Evolutionary conservation across 2,329 filamentous ascomycete genomes (phyloP).

Genomic region (Stachybotrys elegans): DNA sequence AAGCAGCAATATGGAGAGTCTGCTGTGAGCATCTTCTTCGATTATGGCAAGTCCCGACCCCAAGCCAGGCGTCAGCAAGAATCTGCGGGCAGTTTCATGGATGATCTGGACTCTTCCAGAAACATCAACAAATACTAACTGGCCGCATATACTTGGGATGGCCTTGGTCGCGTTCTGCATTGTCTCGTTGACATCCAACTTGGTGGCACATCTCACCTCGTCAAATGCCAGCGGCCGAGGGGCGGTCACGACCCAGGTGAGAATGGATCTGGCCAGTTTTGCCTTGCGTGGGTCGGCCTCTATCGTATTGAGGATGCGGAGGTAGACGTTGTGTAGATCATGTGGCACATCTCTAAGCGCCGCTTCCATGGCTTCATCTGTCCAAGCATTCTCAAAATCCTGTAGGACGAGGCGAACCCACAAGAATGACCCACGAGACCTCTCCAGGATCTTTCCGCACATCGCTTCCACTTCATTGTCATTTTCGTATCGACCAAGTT

Average conservation of each 20-base stretch:
- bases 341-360: neutral
- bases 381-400: neutral
- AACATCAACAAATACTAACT: neutral
- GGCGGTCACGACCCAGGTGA: neutral
- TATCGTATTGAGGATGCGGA: neutral
- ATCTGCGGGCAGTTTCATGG: neutral
- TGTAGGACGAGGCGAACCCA: slow-evolving; percentile 1
- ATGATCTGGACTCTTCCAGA: neutral
- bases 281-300: neutral
- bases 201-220: neutral
- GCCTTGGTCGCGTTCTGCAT: neutral
- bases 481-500: neutral
- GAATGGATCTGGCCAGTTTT: neutral
- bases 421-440: neutral
- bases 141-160: neutral
- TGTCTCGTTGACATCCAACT: neutral
- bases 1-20: neutral
- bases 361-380: neutral
- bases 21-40: neutral
- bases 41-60: neutral
- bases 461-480: neutral
- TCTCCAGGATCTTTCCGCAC: neutral
- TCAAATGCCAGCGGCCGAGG: neutral
- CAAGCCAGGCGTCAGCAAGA: neutral
- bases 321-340: neutral